A percentile compares a stretch with the other conserved stretches of the same genome.
Evolutionary conservation across 805 yeast species (phyloP).

Genomic region (Candida morakotiae): DNA sequence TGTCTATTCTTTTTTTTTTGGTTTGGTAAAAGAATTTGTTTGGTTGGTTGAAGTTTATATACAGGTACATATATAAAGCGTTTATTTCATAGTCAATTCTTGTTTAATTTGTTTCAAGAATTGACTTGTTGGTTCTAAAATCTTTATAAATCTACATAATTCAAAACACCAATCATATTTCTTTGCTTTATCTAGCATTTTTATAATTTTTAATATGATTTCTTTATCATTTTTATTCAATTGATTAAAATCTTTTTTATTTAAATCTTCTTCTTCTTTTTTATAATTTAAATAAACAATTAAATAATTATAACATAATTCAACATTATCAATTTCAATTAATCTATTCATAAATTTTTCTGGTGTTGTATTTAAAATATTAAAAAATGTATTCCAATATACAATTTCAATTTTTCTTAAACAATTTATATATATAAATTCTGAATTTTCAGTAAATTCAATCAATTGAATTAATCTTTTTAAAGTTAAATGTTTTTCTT

Average conservation of each 20-base stretch:
- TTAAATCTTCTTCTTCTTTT: constrained; percentile 28
- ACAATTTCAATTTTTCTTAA: constrained; percentile 56
- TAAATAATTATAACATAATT: constrained; percentile 48
- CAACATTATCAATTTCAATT: constrained; percentile 38
- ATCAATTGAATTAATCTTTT: constrained; percentile 18
- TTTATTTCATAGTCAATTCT: no score
- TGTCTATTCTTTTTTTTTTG: not conserved
- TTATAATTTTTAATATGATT: constrained; percentile 40
- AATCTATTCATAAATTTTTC: constrained; percentile 40
- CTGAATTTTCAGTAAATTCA: constrained; percentile 15
- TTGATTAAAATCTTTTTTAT: constrained; percentile 4
- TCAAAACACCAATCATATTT: constrained; percentile 54
- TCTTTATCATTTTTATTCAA: constrained; percentile 32
- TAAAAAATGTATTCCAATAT: constrained; percentile 50
- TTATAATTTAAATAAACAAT: constrained; percentile 51
- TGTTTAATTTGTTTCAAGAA: constrained; percentile 17
- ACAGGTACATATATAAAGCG: not conserved
- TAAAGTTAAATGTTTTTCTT: constrained; percentile 15
- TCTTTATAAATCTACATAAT: constrained; percentile 48
- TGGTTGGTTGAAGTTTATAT: constrained; percentile 9
- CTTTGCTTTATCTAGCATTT: constrained; percentile 36
- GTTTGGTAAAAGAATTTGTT: constrained; percentile 7
- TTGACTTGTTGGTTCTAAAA: constrained; percentile 42
- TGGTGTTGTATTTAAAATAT: constrained; percentile 39
- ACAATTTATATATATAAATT: constrained; percentile 46